These are phyloP conservation scores for Hydnomerulius pinastri DNA, from an alignment of 768 basidiomycete genomes.

Conservation along the genomic window DNA sequence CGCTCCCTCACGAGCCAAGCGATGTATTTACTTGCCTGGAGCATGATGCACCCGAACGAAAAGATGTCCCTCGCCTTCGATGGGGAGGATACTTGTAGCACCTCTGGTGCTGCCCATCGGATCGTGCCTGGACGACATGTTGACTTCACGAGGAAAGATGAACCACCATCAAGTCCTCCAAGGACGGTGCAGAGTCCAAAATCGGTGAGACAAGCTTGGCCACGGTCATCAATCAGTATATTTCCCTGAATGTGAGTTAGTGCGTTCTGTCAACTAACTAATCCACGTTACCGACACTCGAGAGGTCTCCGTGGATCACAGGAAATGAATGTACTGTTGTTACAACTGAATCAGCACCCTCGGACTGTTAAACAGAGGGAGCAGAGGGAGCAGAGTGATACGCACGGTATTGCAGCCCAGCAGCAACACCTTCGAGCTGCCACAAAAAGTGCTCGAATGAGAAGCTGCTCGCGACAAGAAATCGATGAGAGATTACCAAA, in stretches of 20 bases:
- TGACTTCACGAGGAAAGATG: background rate
- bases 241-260: background rate
- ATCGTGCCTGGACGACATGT: background rate
- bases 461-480: background rate
- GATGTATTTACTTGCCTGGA: background rate
- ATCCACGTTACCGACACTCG: background rate
- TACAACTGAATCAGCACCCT: background rate
- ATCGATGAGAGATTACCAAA: background rate
- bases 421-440: background rate
- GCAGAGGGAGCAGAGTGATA: background rate
- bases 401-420: background rate
- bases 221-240: background rate
- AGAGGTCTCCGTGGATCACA: background rate
- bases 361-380: background rate
- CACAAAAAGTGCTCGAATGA: background rate
- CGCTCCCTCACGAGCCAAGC: background rate
- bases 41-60: conserved; percentile 2
- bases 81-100: background rate
- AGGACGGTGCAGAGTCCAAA: background rate
- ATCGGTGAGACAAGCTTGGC: background rate
- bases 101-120: conserved; percentile 1
- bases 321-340: background rate
- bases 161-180: background rate
- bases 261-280: background rate
- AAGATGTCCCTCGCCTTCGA: background rate